Evolutionary conservation across 768 basidiomycete genomes (phyloP), one percentile per base, ranked within the genome.

Genomic region (Phallus indusiatus): DNA sequence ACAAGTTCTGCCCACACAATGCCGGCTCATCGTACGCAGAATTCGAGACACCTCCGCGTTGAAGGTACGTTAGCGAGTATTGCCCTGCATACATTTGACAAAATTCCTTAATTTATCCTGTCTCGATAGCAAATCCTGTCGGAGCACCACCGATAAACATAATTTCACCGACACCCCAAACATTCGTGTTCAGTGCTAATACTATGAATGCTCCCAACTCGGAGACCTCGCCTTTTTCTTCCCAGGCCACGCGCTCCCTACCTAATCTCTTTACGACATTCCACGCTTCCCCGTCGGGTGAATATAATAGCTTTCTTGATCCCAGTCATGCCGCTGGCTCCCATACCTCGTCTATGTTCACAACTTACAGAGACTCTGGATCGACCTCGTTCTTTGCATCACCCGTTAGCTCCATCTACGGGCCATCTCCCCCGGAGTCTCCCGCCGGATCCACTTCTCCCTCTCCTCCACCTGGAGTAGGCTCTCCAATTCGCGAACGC

Each of bases 1-100:
- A 42, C 24, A 28, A 50, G 34, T 24, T 36, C 20, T 35, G 49
- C 49, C 52, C 35, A 48, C 24, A 57, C 57, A 18, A 59, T 59
- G 57, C 57, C 57, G 57, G 57, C 57, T 37, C 57, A 59, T 59
- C 57, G 57, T 59, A 59, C 57, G 57, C 57, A 59, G 57, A 59
- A 59, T 24, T 51, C 57, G 50, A 59, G 57, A 59, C 57, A 59
- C 33, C 57, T 59, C 57, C 57, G 57, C 57, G 57, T 59, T 48
- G 57, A 59, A 37, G 57, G 57, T 59, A 36, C 16, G 56, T 49
- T 10, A n/a, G 28, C 2, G 7, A 28, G n/a, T 2, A 12, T 50
- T 14, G 12, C 48, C n/a, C 17, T 47, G 20, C 21, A 49, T 18
- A 52, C 34, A 18, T 16, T 9, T 14, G 9, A 33, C 33, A 24